Conservation (phyloP, 345 rosid species). For the Abelmoschus esculentus region DNA sequence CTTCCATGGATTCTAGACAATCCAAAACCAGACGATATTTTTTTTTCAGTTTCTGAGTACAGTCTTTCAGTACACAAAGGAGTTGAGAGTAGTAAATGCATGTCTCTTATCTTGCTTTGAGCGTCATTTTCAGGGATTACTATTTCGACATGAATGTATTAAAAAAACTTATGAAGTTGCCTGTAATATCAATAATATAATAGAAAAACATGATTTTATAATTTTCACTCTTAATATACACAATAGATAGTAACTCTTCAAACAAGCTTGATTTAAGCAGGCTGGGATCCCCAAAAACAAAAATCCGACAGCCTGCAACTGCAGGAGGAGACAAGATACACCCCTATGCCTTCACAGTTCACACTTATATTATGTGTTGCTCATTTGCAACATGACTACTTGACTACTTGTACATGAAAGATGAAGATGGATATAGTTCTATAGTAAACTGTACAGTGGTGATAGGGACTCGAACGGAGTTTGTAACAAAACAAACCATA, state of each 20-base stretch:
- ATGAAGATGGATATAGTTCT: conserved; percentile 9
- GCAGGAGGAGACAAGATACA: not conserved
- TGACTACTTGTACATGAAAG: not conserved
- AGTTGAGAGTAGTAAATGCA: not conserved
- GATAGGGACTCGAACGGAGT: conserved; percentile 2
- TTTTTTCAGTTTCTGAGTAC: not conserved
- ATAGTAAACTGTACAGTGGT: conserved; percentile 20
- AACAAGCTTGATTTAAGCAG: conserved; percentile 17
- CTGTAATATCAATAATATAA: too few species aligned
- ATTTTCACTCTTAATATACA: too few species aligned
- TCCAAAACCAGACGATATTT: not conserved
- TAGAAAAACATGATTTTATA: too few species aligned
- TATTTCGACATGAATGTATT: not conserved
- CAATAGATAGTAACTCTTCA: not conserved
- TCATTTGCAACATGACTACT: conserved; percentile 1
- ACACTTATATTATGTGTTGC: conserved; percentile 11
- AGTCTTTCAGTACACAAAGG: not conserved
- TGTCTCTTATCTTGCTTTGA: not conserved
- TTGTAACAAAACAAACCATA: not conserved
- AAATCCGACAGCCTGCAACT: conserved; percentile 33
- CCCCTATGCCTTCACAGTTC: not conserved
- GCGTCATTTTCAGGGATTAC: not conserved
- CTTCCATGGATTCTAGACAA: not conserved
- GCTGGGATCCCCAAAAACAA: conserved; percentile 39
- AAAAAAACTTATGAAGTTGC: not conserved